Evolutionary conservation across 257 asterid genomes (phyloP).

Genomic region (Nicotiana sylvestris): DNA sequence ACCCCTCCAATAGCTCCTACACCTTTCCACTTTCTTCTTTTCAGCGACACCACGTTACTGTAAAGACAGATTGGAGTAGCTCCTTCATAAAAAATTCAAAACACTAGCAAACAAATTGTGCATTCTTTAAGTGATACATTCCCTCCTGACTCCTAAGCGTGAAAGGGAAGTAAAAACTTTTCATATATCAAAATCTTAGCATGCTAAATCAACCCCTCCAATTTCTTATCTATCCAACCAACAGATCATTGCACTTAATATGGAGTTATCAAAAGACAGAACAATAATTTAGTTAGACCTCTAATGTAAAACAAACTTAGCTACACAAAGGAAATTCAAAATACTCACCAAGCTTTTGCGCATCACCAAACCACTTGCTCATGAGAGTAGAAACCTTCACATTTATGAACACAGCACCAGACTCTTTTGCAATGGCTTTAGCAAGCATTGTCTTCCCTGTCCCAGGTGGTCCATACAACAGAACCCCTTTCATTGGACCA

Average conservation of each 20-base stretch:
- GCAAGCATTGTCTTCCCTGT: conserved; percentile 99
- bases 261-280: not conserved
- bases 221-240: not conserved
- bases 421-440: conserved; percentile 94
- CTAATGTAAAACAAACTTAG: not conserved
- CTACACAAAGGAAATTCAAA: not conserved
- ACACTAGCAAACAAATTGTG: not conserved
- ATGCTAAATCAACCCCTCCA: not conserved
- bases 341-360: conserved; percentile 79
- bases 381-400: conserved; percentile 76
- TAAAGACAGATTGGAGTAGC: not conserved
- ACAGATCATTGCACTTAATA: not conserved
- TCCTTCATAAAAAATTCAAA: not conserved
- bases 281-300: not conserved
- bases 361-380: conserved; percentile 99
- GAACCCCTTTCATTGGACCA: conserved; percentile 90
- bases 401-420: conserved; percentile 89
- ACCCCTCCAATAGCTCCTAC: not conserved
- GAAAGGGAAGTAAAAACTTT: not conserved
- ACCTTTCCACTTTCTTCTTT: not conserved
- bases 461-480: conserved; percentile 98
- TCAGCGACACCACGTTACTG: not conserved
- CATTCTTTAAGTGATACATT: not conserved
- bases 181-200: not conserved
- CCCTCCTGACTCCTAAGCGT: not conserved